These are phyloP conservation scores for Malus sylvestris DNA, from an alignment of 306 rosid species.

Conservation along the genomic window DNA sequence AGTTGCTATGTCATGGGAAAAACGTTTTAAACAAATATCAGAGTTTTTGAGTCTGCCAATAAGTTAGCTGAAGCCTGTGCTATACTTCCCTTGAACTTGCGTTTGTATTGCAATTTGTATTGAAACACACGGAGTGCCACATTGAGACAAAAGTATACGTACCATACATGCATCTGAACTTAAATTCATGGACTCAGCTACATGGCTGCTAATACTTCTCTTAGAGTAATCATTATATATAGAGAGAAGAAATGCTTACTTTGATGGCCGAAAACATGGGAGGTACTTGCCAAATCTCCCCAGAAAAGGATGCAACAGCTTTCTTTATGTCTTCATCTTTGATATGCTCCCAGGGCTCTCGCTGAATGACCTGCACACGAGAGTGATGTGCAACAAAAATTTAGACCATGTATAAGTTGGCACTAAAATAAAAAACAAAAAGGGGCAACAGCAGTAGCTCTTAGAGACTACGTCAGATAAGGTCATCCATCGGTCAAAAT, in stretches of 20 bases:
- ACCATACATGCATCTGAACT: background rate
- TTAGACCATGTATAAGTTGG: background rate
- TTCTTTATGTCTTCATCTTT: slow-evolving; percentile 80
- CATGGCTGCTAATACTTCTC: background rate
- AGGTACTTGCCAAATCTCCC: slow-evolving; percentile 99
- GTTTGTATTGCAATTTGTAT: background rate
- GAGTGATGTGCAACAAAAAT: slow-evolving; percentile 18
- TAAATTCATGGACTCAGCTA: background rate
- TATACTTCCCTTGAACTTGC: background rate
- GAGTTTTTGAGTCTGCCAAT: too few species aligned
- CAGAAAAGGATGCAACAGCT: slow-evolving; percentile 62
- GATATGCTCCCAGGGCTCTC: slow-evolving; percentile 99
- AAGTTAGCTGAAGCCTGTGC: too few species aligned
- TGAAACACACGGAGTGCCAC: background rate
- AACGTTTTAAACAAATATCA: background rate
- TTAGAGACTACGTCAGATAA: background rate
- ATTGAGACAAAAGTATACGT: too few species aligned
- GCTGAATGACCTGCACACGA: slow-evolving; percentile 78
- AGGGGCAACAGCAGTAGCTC: background rate
- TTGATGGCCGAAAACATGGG: slow-evolving; percentile 99
- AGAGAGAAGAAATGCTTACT: slow-evolving; percentile 40
- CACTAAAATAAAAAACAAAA: background rate
- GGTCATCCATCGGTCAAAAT: background rate
- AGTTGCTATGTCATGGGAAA: background rate
- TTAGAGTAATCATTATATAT: background rate